phyloP scores from a whole-genome alignment of 768 basidiomycete genomes.

The Mycena rebaudengoi region DNA sequence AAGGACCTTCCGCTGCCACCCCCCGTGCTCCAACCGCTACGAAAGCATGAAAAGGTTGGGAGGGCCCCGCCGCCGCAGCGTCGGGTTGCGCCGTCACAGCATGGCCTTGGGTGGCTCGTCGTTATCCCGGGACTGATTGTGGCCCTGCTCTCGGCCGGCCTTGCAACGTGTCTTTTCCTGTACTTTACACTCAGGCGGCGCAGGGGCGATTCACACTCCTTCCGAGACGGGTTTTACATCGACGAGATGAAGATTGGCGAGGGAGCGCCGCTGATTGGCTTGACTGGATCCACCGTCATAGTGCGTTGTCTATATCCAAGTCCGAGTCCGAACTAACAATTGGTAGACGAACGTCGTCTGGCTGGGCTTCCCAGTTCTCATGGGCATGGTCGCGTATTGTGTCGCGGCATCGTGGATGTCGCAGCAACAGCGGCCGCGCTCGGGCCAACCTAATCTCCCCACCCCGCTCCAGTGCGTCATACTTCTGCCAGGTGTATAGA shows the following conservation, averaged over 20 bases:
- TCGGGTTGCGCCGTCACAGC: background rate
- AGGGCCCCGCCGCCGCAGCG: conserved; percentile 1
- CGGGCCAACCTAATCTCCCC: conserved; percentile 4
- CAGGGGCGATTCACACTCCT: background rate
- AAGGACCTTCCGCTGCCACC: conserved; percentile 19
- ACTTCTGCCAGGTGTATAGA: background rate
- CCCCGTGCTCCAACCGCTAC: conserved; percentile 22
- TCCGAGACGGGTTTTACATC: conserved; percentile 17
- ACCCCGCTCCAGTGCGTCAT: conserved; percentile 25
- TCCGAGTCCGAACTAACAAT: too few relatives aligned
- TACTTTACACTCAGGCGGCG: conserved; percentile 6
- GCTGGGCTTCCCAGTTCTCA: conserved; percentile 21
- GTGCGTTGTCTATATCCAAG: conserved; percentile 5
- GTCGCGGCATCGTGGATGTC: conserved; percentile 22
- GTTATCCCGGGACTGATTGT: conserved; percentile 20
- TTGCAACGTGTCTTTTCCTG: conserved; percentile 9
- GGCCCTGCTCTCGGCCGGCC: conserved; percentile 13
- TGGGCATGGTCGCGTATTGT: conserved; percentile 21
- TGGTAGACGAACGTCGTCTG: conserved; percentile 22
- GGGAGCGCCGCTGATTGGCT: conserved; percentile 11
- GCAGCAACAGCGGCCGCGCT: conserved; percentile 20
- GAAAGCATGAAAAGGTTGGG: conserved; percentile 22
- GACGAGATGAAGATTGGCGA: conserved; percentile 5
- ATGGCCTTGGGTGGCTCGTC: conserved; percentile 20
- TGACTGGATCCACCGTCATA: conserved; percentile 15